These are phyloP conservation scores for Alternaria triticimaculans DNA, from an alignment of 2,329 filamentous ascomycete genomes.

Conservation along the genomic window DNA sequence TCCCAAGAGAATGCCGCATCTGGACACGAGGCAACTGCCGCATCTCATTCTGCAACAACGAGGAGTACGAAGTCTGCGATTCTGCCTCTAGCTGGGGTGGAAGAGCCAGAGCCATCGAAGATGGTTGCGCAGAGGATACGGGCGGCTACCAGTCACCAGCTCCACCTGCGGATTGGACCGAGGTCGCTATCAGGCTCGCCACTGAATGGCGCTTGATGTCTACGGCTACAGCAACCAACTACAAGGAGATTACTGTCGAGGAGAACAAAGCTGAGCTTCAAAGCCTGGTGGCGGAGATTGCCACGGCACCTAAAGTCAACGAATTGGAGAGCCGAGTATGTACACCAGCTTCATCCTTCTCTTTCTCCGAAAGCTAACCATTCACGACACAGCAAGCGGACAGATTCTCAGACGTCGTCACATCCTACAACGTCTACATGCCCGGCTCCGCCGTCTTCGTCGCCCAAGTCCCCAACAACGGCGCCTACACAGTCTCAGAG, in stretches of 20 bases:
- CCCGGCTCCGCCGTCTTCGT: background rate
- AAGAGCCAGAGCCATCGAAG: background rate
- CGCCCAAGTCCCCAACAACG: background rate
- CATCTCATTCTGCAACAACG: slow-evolving; percentile 1
- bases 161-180: background rate
- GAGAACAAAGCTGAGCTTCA: background rate
- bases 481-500: background rate
- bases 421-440: background rate
- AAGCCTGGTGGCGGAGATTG: background rate
- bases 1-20: background rate
- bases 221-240: background rate
- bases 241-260: background rate
- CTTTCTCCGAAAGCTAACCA: background rate
- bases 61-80: background rate
- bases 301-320: background rate
- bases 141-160: background rate
- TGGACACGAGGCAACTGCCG: background rate
- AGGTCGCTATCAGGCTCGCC: background rate
- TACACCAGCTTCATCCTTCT: background rate
- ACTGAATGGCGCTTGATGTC: background rate
- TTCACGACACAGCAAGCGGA: background rate
- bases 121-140: background rate
- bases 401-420: background rate
- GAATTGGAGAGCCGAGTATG: background rate
- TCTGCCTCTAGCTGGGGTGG: background rate